Evolutionary conservation across 371 early-diverging fungal species (phyloP).

Genomic region (Fennellomyces sp.): DNA sequence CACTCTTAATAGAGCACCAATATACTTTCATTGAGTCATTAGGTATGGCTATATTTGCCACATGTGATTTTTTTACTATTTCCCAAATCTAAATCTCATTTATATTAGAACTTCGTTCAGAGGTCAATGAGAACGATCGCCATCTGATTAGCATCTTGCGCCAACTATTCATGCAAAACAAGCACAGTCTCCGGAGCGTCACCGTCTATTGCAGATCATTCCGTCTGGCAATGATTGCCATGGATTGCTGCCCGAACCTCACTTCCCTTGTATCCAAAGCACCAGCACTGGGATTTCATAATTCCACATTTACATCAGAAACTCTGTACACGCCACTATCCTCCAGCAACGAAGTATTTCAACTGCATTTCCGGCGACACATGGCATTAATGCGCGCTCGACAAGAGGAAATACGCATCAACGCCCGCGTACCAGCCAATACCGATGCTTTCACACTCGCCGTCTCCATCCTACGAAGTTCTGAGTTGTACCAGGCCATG

Average conservation of each 20-base stretch:
- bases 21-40: background rate
- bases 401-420: background rate
- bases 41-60: too few relatives aligned
- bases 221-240: background rate
- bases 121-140: background rate
- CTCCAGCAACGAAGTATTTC: background rate
- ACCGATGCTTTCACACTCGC: background rate
- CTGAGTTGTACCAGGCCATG: background rate
- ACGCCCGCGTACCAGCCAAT: background rate
- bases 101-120: background rate
- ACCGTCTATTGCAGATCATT: background rate
- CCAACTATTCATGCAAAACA: background rate
- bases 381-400: conserved; percentile 1
- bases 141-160: background rate
- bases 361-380: background rate
- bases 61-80: too few relatives aligned
- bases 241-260: background rate
- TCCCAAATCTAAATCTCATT: background rate
- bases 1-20: background rate
- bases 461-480: background rate
- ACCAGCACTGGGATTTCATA: background rate
- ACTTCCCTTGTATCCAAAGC: background rate
- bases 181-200: background rate
- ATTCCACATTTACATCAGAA: background rate
- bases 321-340: background rate